Base-by-base conservation (phyloP, 345 rosid species). In the Linum trigynum region DNA sequence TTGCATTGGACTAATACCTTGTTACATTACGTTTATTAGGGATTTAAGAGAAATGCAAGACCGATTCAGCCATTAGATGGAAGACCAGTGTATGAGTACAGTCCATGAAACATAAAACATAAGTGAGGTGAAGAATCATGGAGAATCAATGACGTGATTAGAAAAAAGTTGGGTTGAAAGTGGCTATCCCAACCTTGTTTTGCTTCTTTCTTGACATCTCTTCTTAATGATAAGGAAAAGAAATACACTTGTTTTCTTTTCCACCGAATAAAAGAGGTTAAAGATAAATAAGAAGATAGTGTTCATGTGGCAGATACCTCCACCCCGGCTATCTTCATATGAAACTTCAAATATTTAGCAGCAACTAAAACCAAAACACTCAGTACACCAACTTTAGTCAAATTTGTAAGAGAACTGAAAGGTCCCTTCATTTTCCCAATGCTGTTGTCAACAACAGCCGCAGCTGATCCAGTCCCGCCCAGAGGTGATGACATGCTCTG, bases 11-110 rank as follows among this genome's bases (percentile, higher is more conserved):
- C 32, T 23, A 23, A 23, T 23, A 23, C 32, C 16, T 55, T 55
- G 32, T 23, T 23, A 23, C 32, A 23, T 55, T 4, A 4, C 16
- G 7, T 55, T 5, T 35, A 3, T 59, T 36, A 59, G 62, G 62
- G 62, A 6, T 59, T 23, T 36, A 39, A 59, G 36, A 39, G 39
- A 36, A 59, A 59, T 59, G 62, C 62, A 59, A 59, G 62, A 39
- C 62, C 62, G 12, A 9, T 8, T 35, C 62, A 59, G 10, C 62
- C 38, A 8, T 17, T 17, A 35, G 38, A 59, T 59, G 62, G 62
- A 59, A 59, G 62, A 35, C 14, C 62, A 1, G 62, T 59, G 10
- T 59, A 59, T 35, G 5, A 23, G 8, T 59, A 59, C 32, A 23
- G 32, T 9, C 14, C 11, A 9, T 15, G 14, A 48, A 9, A 48